phyloP scores from a whole-genome alignment of 805 yeast species.

The Ogataea trehalophila region DNA sequence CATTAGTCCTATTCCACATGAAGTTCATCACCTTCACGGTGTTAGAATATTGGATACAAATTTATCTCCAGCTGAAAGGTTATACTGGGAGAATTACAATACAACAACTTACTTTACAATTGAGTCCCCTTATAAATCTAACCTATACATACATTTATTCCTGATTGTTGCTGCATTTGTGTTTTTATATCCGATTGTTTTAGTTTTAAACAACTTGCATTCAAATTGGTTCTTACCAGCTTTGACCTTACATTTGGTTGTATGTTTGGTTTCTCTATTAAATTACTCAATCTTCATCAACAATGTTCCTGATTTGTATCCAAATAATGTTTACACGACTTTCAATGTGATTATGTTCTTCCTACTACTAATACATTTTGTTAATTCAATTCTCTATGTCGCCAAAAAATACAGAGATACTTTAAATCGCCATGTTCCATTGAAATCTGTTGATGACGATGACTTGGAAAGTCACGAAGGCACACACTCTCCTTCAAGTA shows the following conservation, averaged over 20 bases:
- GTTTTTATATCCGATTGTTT: conserved; percentile 60
- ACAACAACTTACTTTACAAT: conserved; percentile 69
- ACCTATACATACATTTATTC: conserved; percentile 51
- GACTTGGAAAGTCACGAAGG: conserved; percentile 2
- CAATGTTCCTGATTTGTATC: conserved; percentile 66
- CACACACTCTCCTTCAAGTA: conserved; percentile 31
- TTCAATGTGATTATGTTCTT: conserved; percentile 60
- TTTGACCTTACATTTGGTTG: conserved; percentile 45
- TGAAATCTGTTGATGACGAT: background rate
- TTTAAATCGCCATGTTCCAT: conserved; percentile 8
- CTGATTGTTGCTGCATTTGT: conserved; percentile 41
- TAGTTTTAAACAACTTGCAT: conserved; percentile 58
- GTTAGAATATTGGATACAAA: conserved; percentile 65
- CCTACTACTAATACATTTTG: conserved; percentile 48
- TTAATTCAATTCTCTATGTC: conserved; percentile 45
- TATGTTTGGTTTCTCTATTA: conserved; percentile 46
- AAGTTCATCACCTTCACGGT: conserved; percentile 54
- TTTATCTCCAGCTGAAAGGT: conserved; percentile 64
- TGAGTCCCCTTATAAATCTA: conserved; percentile 42
- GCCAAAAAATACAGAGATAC: conserved; percentile 33
- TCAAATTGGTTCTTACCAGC: conserved; percentile 56
- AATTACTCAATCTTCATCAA: conserved; percentile 52
- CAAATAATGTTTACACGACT: conserved; percentile 65
- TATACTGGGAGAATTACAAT: conserved; percentile 75
- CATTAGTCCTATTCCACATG: conserved; percentile 43